phyloP scores from a whole-genome alignment of 805 yeast species.

The Sugiyamaella mastotermitis region DNA sequence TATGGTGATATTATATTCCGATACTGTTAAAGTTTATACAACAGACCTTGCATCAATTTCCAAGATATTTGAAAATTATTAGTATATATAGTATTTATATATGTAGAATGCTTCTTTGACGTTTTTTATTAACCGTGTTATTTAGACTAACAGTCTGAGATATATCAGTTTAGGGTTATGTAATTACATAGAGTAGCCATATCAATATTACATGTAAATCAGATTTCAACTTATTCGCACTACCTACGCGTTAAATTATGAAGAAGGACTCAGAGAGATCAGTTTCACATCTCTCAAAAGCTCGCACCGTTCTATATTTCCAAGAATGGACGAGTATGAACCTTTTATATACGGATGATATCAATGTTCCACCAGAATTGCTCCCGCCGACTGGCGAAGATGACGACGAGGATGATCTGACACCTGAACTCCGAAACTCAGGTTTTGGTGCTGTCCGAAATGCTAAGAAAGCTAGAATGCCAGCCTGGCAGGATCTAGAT shows the following conservation, averaged over 20 bases:
- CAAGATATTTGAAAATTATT: no score
- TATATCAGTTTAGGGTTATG: no score
- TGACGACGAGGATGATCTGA: conserved; percentile 17
- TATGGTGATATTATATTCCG: no score
- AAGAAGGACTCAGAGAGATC: conserved; percentile 28
- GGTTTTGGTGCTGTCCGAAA: conserved; percentile 17
- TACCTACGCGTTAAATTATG: background rate
- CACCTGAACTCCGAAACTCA: conserved; percentile 19
- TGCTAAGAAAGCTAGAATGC: conserved; percentile 7
- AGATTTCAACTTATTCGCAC: background rate
- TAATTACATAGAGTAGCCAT: no score
- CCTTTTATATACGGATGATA: conserved; percentile 25
- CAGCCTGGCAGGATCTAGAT: conserved; percentile 22
- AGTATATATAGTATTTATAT: no score
- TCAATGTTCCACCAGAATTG: conserved; percentile 20
- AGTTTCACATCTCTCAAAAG: conserved; percentile 25
- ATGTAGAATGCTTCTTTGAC: no score
- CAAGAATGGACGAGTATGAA: conserved; percentile 28
- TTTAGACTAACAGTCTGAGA: no score
- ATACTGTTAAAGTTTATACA: no score
- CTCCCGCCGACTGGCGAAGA: conserved; percentile 21
- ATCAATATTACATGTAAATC: no score
- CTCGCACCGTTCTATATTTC: conserved; percentile 24
- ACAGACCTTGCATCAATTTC: no score
- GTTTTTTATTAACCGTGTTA: no score